phyloP scores from a whole-genome alignment of 2,329 filamentous ascomycete genomes.

The Harringtonia lauricola region DNA sequence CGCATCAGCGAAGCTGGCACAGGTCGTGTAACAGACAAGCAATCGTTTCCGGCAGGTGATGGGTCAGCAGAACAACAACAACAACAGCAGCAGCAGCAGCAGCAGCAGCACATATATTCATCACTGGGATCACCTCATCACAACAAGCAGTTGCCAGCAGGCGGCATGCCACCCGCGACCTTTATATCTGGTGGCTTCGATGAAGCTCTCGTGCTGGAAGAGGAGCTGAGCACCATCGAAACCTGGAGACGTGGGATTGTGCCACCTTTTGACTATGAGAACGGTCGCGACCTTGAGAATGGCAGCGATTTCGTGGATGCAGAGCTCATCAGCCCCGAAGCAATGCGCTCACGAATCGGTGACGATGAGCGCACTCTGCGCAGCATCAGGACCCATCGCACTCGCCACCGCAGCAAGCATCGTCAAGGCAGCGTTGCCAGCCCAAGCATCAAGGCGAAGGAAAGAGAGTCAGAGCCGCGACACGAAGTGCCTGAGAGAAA shows the following conservation, averaged over 20 bases:
- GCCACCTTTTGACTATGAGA: constrained; percentile 30
- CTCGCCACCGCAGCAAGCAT: constrained; percentile 11
- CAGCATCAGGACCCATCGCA: constrained; percentile 19
- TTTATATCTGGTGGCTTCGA: constrained; percentile 24
- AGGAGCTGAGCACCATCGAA: constrained; percentile 48
- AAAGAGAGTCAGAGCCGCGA: neutral
- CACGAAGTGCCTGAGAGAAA: constrained; percentile 14
- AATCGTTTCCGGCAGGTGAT: neutral
- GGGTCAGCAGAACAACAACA: neutral
- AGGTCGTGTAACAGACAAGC: neutral
- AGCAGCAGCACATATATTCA: neutral
- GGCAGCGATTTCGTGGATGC: constrained; percentile 26
- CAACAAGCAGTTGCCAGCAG: neutral
- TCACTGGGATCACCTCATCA: neutral
- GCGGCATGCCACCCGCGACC: constrained; percentile 12
- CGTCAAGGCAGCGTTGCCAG: constrained; percentile 3
- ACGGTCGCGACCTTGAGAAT: constrained; percentile 13
- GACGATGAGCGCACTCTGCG: constrained; percentile 16
- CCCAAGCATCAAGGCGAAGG: constrained; percentile 2
- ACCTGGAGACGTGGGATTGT: constrained; percentile 46
- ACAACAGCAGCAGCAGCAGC: neutral
- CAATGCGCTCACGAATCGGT: constrained; percentile 32
- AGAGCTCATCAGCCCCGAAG: constrained; percentile 47
- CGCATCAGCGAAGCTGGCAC: constrained; percentile 46
- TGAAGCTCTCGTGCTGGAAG: constrained; percentile 45